Conservation (phyloP, 148 eudicot genomes). For the Vaccinium corymbosum region DNA sequence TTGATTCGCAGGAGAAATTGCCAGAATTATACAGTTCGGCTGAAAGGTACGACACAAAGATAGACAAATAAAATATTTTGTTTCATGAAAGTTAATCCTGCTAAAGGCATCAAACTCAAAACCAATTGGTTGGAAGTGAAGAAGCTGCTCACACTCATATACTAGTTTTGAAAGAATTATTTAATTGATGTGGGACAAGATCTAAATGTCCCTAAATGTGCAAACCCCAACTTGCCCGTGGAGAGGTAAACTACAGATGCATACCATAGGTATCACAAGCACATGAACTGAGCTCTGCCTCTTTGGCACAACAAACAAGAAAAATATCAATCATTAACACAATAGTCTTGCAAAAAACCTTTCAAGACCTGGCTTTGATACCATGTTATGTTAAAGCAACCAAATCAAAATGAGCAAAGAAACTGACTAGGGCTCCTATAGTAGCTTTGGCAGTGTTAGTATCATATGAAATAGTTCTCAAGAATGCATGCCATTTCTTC, state of each 20-base stretch:
- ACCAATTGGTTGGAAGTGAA: not conserved
- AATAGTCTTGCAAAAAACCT: not conserved
- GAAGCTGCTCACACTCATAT: not conserved
- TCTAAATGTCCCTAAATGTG: not conserved
- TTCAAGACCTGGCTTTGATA: not conserved
- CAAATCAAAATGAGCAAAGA: not conserved
- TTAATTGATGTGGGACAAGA: not conserved
- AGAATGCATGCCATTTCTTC: not conserved
- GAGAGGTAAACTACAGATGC: not conserved
- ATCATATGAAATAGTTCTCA: not conserved
- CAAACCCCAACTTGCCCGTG: not conserved
- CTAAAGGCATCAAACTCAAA: not conserved
- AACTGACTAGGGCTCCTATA: not conserved
- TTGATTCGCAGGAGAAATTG: slow-evolving; percentile 78
- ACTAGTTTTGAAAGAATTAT: not conserved
- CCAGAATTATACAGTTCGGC: slow-evolving; percentile 73
- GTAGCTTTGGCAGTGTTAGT: not conserved
- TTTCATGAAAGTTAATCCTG: not conserved
- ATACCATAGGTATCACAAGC: not conserved
- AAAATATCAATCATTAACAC: not conserved
- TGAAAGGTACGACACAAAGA: slow-evolving; percentile 28
- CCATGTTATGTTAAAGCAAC: not conserved
- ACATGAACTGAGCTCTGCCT: not conserved
- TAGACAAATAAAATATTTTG: slow-evolving; percentile 5
- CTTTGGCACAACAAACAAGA: not conserved